Base-by-base conservation (phyloP, 352 stramenopile genomes). In the Blastocystis sp. region DNA sequence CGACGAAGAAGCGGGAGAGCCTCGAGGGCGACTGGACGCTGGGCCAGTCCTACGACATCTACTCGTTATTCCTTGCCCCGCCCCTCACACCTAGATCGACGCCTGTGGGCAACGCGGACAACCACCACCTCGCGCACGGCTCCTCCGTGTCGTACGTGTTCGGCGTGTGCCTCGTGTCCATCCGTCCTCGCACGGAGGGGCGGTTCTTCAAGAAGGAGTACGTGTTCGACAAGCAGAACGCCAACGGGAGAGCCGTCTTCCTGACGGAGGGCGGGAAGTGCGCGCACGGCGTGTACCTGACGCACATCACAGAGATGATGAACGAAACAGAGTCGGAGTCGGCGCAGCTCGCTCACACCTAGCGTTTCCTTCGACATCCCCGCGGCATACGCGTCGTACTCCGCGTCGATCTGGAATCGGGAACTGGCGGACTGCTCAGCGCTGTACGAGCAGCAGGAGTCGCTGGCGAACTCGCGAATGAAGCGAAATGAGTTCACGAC, bases 151-250 rank as follows among this genome's bases (percentile, higher is more conserved):
- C 74, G n/a, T 85, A 85, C 41, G 24, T 45, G 50, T 59, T 85
- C 12, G 74, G 74, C 29, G 55, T 62, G 24, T 85, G 41, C 31
- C 50, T 85, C 12, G 39, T 85, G 31, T 29, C 50, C 1, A 37
- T 85, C 35, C 45, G 74, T 29, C 26, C 55, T 4, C 60, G 74
- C 37, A 29, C n/a, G 61, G 74, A 85, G 45, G 74, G 74, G 19
- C 74, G 74, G 24, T 85, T 85, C 74, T 85, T 85, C 60, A 3
- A 55, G 60, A 85, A 85, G 26, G 74, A 85, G 74, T 85, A 67
- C 35, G 51, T 85, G 31, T 85, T 85, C 35, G 74, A 85, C 61
- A 67, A 45, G 31, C 41, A 29, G 16, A 59, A 59, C 24, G 33
- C 65, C 3, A 62, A 85, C 13, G 74, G 74, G 12, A 50, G 51